Percentiles rank a stretch among this genome's conserved stretches.
These are phyloP conservation scores for Apiospora pterosperma DNA, from an alignment of 2,329 filamentous ascomycete species.

Conservation along the genomic window DNA sequence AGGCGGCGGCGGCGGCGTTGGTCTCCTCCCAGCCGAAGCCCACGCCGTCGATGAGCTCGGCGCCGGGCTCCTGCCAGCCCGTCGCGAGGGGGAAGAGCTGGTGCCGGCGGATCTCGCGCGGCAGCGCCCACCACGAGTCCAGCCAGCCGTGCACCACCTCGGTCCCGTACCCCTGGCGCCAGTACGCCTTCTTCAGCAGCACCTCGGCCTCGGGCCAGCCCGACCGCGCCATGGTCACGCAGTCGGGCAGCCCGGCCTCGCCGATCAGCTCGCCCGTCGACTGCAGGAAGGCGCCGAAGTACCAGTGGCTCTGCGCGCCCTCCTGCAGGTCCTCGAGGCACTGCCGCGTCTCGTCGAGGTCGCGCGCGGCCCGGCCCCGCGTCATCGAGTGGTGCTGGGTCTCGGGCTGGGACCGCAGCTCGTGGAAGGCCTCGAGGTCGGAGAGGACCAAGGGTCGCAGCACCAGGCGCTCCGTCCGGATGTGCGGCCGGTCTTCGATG, in stretches of 20 bases:
- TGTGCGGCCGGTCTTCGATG: not conserved
- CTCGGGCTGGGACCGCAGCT: slow-evolving; percentile 8
- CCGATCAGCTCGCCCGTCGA: slow-evolving; percentile 24
- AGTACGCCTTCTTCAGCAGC: slow-evolving; percentile 6
- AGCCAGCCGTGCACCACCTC: slow-evolving; percentile 7
- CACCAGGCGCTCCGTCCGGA: slow-evolving; percentile 9
- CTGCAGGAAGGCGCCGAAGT: slow-evolving; percentile 21
- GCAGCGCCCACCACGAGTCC: slow-evolving; percentile 10
- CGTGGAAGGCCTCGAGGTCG: slow-evolving; percentile 14
- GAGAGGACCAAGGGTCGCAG: slow-evolving; percentile 10
- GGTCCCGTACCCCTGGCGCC: slow-evolving; percentile 13
- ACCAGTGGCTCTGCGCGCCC: slow-evolving; percentile 15
- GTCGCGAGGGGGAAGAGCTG: slow-evolving; percentile 3
- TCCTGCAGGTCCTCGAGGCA: slow-evolving; percentile 7
- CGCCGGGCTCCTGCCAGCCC: not conserved
- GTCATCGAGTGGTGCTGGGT: slow-evolving; percentile 6
- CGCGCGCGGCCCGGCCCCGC: slow-evolving; percentile 10
- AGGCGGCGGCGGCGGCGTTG: not conserved
- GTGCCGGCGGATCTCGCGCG: slow-evolving; percentile 6
- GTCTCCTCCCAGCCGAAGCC: slow-evolving; percentile 1
- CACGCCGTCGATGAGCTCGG: not conserved
- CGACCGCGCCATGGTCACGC: slow-evolving; percentile 2
- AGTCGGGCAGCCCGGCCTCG: slow-evolving; percentile 20
- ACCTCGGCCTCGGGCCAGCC: slow-evolving; percentile 12
- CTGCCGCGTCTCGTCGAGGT: slow-evolving; percentile 7